Conservation (phyloP, 768 basidiomycete species). For the Mycena pura region DNA sequence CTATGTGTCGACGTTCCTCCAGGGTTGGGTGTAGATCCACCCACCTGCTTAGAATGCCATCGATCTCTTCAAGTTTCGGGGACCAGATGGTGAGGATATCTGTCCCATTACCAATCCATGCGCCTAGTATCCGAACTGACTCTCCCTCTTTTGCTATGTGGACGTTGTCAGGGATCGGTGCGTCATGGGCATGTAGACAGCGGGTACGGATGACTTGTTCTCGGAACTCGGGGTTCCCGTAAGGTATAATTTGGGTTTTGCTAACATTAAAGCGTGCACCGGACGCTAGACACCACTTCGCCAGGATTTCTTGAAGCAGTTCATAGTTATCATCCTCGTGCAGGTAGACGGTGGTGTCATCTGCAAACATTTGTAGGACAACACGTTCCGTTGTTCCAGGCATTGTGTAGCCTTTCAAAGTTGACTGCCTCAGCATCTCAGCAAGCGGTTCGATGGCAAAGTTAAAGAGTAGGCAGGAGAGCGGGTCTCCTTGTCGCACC, state of each 20-base stretch:
- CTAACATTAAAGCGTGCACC: conserved; percentile 48
- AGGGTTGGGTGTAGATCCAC: conserved; percentile 34
- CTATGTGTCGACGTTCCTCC: conserved; percentile 32
- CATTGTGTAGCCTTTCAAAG: conserved; percentile 34
- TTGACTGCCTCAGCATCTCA: conserved; percentile 38
- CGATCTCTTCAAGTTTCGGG: conserved; percentile 34
- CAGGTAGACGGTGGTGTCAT: conserved; percentile 49
- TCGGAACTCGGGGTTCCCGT: conserved; percentile 33
- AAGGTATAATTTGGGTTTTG: conserved; percentile 49
- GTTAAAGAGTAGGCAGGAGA: conserved; percentile 47
- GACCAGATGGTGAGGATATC: conserved; percentile 32
- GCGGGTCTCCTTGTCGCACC: conserved; percentile 42
- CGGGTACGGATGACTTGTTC: conserved; percentile 1
- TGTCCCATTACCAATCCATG: conserved; percentile 37
- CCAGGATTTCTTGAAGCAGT: conserved; percentile 34
- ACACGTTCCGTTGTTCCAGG: conserved; percentile 25
- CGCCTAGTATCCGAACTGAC: conserved; percentile 38
- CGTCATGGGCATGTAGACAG: background rate
- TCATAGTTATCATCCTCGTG: conserved; percentile 34
- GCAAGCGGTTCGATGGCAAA: too few species aligned
- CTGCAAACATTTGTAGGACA: conserved; percentile 45
- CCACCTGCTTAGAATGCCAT: conserved; percentile 30
- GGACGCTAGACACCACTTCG: conserved; percentile 47
- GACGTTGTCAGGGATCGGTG: conserved; percentile 25
- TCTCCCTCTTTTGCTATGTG: conserved; percentile 37